Conservation (phyloP, 2,329 filamentous ascomycete genomes). For the Aspergillus pseudoterreus region DNA sequence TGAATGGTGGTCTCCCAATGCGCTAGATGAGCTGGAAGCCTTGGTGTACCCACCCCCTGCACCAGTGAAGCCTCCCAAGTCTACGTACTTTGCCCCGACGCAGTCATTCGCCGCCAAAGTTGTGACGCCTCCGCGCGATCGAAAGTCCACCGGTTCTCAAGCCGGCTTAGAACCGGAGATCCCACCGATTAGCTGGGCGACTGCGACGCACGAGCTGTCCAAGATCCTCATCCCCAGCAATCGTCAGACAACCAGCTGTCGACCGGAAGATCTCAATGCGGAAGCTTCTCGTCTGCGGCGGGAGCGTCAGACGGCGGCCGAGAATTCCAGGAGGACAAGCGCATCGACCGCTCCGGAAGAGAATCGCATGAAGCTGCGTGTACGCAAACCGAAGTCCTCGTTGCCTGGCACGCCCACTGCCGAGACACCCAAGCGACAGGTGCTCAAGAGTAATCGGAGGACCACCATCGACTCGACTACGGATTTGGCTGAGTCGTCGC, state of each 20-base stretch:
- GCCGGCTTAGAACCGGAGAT: conserved; percentile 48
- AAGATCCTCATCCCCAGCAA: conserved; percentile 75
- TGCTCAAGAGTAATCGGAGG: conserved; percentile 50
- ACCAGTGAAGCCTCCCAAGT: conserved; percentile 52
- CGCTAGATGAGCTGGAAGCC: conserved; percentile 67
- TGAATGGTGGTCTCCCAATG: conserved; percentile 65
- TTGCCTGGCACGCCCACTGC: conserved; percentile 50
- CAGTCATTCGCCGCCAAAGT: conserved; percentile 82
- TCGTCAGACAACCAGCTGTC: conserved; percentile 72
- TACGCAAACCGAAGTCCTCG: conserved; percentile 56
- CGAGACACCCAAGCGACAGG: conserved; percentile 51
- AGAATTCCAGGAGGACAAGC: conserved; percentile 33
- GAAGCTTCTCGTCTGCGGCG: conserved; percentile 61
- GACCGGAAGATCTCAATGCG: conserved; percentile 71
- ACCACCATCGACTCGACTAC: conserved; percentile 58
- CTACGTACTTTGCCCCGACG: conserved; percentile 81
- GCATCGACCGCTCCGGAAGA: conserved; percentile 35
- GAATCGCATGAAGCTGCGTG: conserved; percentile 69
- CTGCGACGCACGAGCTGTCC: conserved; percentile 77
- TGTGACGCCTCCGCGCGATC: conserved; percentile 61
- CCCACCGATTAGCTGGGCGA: conserved; percentile 80
- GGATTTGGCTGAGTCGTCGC: conserved; percentile 40
- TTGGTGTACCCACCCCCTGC: conserved; percentile 52
- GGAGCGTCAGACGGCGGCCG: conserved; percentile 60
- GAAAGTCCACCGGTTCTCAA: conserved; percentile 33